These are phyloP conservation scores for Venustampulla echinocandica DNA, from an alignment of 495 filamentous ascomycete genomes.

Conservation along the genomic window DNA sequence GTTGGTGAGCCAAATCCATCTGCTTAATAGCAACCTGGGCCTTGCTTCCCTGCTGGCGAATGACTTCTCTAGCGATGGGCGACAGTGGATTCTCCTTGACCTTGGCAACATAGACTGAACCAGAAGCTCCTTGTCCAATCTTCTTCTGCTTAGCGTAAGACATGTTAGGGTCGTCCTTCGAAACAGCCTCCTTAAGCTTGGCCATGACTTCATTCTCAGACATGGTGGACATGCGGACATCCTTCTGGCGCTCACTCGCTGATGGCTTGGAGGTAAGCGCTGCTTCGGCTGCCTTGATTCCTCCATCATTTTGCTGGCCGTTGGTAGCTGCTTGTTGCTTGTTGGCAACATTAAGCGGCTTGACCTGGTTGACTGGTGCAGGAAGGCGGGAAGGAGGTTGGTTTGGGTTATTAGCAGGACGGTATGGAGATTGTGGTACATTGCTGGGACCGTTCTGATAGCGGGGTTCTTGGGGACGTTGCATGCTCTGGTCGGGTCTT, in stretches of 20 bases:
- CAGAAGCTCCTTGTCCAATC: conserved; percentile 95
- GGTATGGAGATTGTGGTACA: conserved; percentile 31
- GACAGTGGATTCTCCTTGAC: conserved; percentile 69
- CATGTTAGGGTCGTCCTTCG: conserved; percentile 80
- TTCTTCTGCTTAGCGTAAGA: conserved; percentile 99
- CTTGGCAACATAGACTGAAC: conserved; percentile 95
- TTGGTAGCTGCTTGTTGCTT: conserved; percentile 53
- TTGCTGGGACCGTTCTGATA: conserved; percentile 20
- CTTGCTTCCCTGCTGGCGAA: conserved; percentile 58
- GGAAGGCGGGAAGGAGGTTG: conserved; percentile 50
- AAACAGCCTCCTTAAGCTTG: conserved; percentile 84
- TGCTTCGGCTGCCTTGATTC: conserved; percentile 71
- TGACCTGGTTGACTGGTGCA: conserved; percentile 59
- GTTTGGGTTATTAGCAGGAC: conserved; percentile 41
- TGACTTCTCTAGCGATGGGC: conserved; percentile 53
- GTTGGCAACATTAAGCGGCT: conserved; percentile 81
- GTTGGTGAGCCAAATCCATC: conserved; percentile 97
- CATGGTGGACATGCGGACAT: conserved; percentile 96
- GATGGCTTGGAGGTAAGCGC: conserved; percentile 67
- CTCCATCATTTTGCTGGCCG: conserved; percentile 41
- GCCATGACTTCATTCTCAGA: conserved; percentile 94
- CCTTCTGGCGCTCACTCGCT: conserved; percentile 61
- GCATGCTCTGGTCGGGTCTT: conserved; percentile 11
- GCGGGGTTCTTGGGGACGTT: conserved; percentile 16
- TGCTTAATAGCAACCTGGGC: conserved; percentile 96